A percentile compares a stretch with the other conserved stretches of the same genome.
phyloP scores from a whole-genome alignment of 257 asterid genomes.

The Nicotiana otophora region DNA sequence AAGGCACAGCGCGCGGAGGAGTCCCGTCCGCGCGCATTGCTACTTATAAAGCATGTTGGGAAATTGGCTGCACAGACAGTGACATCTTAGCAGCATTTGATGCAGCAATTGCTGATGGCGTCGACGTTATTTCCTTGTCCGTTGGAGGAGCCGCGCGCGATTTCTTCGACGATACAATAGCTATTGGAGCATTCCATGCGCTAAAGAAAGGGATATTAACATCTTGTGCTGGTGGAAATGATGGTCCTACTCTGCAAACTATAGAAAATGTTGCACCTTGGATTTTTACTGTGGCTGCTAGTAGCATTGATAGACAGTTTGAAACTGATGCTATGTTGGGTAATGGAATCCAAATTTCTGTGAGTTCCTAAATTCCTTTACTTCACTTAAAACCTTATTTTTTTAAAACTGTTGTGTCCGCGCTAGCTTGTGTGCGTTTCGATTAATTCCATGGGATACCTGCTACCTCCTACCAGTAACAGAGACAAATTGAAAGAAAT shows the following conservation, averaged over 20 bases:
- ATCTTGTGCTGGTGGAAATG: slow-evolving; percentile 53
- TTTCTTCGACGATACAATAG: slow-evolving; percentile 43
- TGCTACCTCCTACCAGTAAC: too few species aligned
- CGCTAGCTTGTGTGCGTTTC: too few species aligned
- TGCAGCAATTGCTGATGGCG: slow-evolving; percentile 15
- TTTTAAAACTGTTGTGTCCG: too few species aligned
- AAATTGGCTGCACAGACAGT: slow-evolving; percentile 6
- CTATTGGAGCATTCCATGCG: slow-evolving; percentile 67
- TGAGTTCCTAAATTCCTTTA: slow-evolving; percentile 13
- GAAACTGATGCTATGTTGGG: slow-evolving; percentile 40
- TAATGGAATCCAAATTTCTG: slow-evolving; percentile 33
- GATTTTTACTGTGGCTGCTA: slow-evolving; percentile 65
- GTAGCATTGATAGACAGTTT: slow-evolving; percentile 42
- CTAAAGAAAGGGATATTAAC: slow-evolving; percentile 45
- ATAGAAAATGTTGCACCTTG: slow-evolving; percentile 62
- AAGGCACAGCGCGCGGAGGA: slow-evolving; percentile 19
- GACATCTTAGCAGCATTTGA: slow-evolving; percentile 18
- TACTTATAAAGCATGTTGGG: slow-evolving; percentile 15
- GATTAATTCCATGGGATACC: too few species aligned
- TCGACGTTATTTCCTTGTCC: slow-evolving; percentile 19
- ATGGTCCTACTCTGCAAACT: slow-evolving; percentile 28
- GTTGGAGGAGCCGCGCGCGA: slow-evolving; percentile 8
- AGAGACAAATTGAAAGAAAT: too few species aligned
- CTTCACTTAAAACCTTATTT: not conserved
- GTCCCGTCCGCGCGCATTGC: slow-evolving; percentile 20